Conservation (phyloP, 2,329 filamentous ascomycete genomes). For the Colletotrichum sp. region DNA sequence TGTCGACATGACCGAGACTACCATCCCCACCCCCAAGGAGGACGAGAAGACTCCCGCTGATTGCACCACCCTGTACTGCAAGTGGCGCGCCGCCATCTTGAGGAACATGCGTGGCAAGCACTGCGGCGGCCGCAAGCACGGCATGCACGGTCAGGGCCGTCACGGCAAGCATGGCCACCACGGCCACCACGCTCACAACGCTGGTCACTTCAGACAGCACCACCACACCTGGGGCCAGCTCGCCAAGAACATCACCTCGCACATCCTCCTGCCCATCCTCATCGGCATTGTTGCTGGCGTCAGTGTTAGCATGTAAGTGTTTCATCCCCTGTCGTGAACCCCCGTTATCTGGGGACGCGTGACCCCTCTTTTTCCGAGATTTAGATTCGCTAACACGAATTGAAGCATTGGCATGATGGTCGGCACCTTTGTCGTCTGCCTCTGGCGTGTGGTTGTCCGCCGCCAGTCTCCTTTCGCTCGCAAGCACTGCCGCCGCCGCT, state of each 20-base stretch:
- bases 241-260: constrained; percentile 60
- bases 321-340: neutral
- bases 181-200: constrained; percentile 31
- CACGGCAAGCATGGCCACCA: constrained; percentile 24
- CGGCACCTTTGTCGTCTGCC: constrained; percentile 64
- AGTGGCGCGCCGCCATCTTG: constrained; percentile 56
- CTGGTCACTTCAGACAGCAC: constrained; percentile 28
- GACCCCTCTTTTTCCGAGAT: neutral
- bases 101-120: constrained; percentile 35
- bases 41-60: constrained; percentile 24
- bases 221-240: constrained; percentile 49
- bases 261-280: constrained; percentile 70
- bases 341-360: neutral
- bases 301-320: constrained; percentile 65
- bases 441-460: constrained; percentile 60
- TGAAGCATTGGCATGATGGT: constrained; percentile 67
- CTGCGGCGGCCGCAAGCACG: constrained; percentile 38
- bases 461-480: constrained; percentile 37
- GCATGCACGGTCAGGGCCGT: constrained; percentile 25
- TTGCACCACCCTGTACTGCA: constrained; percentile 56
- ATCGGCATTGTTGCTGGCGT: constrained; percentile 74
- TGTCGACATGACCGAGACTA: constrained; percentile 42
- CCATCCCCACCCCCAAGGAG: constrained; percentile 22
- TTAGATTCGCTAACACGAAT: constrained; percentile 29
- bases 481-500: constrained; percentile 33